A percentile compares a stretch with the other conserved stretches of the same genome.
These are phyloP conservation scores for Isoetes taiwanensis DNA, from an alignment of 75 land plant species.

Conservation along the genomic window DNA sequence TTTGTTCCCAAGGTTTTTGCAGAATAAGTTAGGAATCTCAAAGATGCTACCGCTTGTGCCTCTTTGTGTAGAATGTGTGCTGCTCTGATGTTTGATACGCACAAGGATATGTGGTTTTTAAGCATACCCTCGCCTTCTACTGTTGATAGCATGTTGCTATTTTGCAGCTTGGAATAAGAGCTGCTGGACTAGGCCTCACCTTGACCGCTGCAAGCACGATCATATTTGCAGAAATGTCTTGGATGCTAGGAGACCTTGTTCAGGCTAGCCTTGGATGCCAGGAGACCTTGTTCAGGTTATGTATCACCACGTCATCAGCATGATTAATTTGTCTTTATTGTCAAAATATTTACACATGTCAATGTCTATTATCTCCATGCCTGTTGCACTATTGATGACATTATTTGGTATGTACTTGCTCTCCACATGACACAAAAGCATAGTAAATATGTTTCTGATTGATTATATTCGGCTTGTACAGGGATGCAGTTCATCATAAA, in stretches of 20 bases:
- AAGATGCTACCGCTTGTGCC: too few species aligned
- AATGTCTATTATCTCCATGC: constrained; percentile 6
- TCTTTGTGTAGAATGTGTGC: too few species aligned
- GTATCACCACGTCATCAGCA: neutral
- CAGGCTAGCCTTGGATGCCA: too few species aligned
- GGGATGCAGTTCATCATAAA: neutral
- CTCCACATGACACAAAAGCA: too few species aligned
- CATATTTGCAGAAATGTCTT: constrained; percentile 4
- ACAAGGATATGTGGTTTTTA: too few species aligned
- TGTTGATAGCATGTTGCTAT: too few species aligned
- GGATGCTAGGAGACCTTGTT: neutral
- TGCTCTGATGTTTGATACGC: too few species aligned
- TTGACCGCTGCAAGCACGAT: neutral
- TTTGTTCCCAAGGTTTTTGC: too few species aligned
- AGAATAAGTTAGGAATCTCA: too few species aligned
- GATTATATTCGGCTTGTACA: neutral
- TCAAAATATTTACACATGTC: neutral
- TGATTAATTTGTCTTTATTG: neutral
- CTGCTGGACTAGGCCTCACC: neutral
- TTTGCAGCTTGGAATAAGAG: constrained; percentile 4
- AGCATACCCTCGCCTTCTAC: too few species aligned
- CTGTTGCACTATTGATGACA: neutral
- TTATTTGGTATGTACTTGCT: neutral
- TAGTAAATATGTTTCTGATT: neutral
- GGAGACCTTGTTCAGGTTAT: neutral